These are phyloP conservation scores for Mycena floridula DNA, from an alignment of 768 basidiomycete species.

Conservation along the genomic window DNA sequence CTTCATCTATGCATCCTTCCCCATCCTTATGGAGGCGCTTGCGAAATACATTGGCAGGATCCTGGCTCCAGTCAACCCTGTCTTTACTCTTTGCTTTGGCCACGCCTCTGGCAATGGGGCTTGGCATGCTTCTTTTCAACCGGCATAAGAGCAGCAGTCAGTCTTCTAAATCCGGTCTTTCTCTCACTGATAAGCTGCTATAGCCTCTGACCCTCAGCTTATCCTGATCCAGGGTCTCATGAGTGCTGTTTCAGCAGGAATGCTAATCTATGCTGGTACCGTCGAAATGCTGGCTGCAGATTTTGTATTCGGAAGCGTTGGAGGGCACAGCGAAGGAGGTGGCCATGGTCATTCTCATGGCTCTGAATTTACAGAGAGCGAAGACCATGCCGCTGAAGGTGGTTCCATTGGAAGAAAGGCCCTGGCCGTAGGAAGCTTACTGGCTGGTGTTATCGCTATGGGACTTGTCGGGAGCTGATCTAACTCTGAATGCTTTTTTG, in stretches of 20 bases:
- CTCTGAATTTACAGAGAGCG: conserved; percentile 7
- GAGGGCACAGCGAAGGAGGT: conserved; percentile 32
- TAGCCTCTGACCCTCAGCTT: conserved; percentile 31
- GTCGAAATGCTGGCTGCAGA: conserved; percentile 88
- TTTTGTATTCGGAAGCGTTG: conserved; percentile 68
- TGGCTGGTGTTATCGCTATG: conserved; percentile 61
- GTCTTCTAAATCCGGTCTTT: conserved; percentile 6
- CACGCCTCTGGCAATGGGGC: conserved; percentile 60
- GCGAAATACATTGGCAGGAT: no score
- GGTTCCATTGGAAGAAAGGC: conserved; percentile 31
- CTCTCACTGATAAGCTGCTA: neutral
- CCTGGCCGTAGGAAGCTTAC: conserved; percentile 53
- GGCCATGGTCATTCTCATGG: conserved; percentile 16
- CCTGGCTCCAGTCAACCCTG: conserved; percentile 48
- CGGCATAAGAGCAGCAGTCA: conserved; percentile 22
- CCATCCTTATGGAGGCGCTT: no score
- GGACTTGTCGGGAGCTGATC: conserved; percentile 51
- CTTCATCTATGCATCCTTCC: neutral
- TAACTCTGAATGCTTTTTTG: no score
- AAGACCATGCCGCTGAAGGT: conserved; percentile 14
- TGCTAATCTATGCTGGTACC: conserved; percentile 78
- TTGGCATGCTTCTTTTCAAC: conserved; percentile 48
- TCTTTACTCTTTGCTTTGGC: conserved; percentile 67
- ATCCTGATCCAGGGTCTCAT: conserved; percentile 63
- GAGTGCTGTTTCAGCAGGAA: conserved; percentile 77